Percentiles rank a stretch among this genome's conserved stretches.
Conservation (phyloP, 2,329 filamentous ascomycete species). For the Aureobasidium zeae region DNA sequence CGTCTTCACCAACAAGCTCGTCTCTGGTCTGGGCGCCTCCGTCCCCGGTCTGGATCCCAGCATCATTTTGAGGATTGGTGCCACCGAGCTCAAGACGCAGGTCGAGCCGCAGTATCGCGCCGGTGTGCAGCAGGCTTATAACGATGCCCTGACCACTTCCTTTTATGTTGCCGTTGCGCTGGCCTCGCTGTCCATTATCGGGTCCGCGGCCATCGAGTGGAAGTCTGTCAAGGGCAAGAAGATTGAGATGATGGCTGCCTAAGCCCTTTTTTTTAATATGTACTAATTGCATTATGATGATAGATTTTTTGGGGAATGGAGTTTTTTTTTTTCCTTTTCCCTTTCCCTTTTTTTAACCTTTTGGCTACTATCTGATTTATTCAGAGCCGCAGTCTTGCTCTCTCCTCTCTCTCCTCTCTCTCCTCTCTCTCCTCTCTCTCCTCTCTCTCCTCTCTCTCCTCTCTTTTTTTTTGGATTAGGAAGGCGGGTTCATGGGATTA, state of each 20-base stretch:
- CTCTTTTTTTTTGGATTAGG: no score
- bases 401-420: no score
- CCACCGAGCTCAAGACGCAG: slow-evolving; percentile 49
- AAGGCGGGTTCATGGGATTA: no score
- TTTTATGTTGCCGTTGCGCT: slow-evolving; percentile 54
- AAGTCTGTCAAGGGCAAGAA: slow-evolving; percentile 50
- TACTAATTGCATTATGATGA: no score
- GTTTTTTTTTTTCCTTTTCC: no score
- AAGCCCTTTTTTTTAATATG: no score
- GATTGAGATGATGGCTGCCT: slow-evolving; percentile 29
- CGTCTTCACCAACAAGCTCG: slow-evolving; percentile 42
- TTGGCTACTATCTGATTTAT: no score
- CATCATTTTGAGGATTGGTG: slow-evolving; percentile 40
- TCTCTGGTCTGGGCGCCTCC: slow-evolving; percentile 31
- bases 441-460: no score
- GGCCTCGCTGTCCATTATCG: slow-evolving; percentile 45
- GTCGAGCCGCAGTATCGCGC: slow-evolving; percentile 44
- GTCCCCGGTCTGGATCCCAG: slow-evolving; percentile 36
- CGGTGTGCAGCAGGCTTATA: slow-evolving; percentile 55
- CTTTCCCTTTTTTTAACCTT: no score
- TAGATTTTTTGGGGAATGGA: no score
- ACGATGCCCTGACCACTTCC: slow-evolving; percentile 47
- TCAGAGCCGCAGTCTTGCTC: no score
- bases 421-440: no score
- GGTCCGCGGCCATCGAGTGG: slow-evolving; percentile 52